phyloP scores from a whole-genome alignment of 2,329 filamentous ascomycete species.

The Neonectria ditissima region DNA sequence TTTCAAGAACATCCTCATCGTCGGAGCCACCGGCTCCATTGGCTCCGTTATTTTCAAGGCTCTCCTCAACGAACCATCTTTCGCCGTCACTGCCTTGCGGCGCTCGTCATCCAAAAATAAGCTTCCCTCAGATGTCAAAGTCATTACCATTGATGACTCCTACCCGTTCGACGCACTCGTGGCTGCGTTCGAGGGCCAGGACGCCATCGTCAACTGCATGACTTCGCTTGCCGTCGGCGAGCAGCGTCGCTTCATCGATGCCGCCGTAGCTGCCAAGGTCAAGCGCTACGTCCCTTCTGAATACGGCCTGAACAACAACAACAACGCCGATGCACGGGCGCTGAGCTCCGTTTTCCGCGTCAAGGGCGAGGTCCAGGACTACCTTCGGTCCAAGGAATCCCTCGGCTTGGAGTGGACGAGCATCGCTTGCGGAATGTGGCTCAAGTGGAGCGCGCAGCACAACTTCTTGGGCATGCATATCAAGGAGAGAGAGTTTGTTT shows the following conservation, averaged over 20 bases:
- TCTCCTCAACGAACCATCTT: conserved; percentile 42
- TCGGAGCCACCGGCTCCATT: conserved; percentile 48
- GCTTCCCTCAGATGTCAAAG: conserved; percentile 32
- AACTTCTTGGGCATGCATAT: conserved; percentile 16
- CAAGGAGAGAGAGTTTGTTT: conserved; percentile 12
- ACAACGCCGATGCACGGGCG: conserved; percentile 23
- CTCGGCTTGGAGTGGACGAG: conserved; percentile 30
- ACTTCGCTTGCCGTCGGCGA: conserved; percentile 42
- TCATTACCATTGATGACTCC: conserved; percentile 44
- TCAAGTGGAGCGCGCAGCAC: conserved; percentile 13
- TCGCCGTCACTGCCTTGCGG: conserved; percentile 45
- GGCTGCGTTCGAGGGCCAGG: conserved; percentile 25
- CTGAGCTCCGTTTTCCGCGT: conserved; percentile 29
- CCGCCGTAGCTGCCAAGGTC: conserved; percentile 63
- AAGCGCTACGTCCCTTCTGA: conserved; percentile 65
- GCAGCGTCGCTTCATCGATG: conserved; percentile 63
- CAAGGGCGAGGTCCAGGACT: conserved; percentile 35
- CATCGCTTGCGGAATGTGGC: conserved; percentile 21
- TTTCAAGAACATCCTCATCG: conserved; percentile 46
- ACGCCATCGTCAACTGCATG: conserved; percentile 55
- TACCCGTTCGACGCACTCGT: conserved; percentile 40
- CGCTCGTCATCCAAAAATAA: conserved; percentile 43
- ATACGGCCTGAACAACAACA: conserved; percentile 53
- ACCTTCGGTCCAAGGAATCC: conserved; percentile 36
- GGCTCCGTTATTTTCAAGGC: conserved; percentile 45